Percentiles rank a stretch among this genome's conserved stretches.
Conservation (phyloP, 2,329 filamentous ascomycete species). For the Trichophyton equinum region DNA sequence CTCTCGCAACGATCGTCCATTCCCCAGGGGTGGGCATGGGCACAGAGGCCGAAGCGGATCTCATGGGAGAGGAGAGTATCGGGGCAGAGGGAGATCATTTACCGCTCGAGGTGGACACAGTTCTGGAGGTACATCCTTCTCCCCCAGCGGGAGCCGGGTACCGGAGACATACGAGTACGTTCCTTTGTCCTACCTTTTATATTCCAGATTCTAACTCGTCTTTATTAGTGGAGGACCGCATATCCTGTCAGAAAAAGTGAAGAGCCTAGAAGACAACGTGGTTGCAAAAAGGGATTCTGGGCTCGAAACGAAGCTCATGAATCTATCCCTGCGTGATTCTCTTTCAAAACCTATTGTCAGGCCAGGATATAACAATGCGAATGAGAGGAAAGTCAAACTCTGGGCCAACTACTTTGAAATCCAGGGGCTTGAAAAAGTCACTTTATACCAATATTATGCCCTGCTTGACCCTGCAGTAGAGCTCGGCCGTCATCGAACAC, state of each 20-base stretch:
- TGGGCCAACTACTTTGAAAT: conserved; percentile 31
- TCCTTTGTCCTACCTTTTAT: neutral
- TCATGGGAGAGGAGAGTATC: conserved; percentile 12
- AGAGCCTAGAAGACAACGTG: conserved; percentile 6
- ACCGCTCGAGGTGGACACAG: conserved; percentile 5
- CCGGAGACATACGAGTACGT: neutral
- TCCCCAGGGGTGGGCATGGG: neutral
- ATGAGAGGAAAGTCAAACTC: conserved; percentile 18
- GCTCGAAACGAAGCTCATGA: conserved; percentile 15
- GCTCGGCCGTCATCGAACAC: conserved; percentile 31
- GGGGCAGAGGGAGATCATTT: conserved; percentile 13
- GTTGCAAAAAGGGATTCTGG: neutral
- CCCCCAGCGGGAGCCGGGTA: too few relatives aligned
- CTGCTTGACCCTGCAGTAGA: conserved; percentile 19
- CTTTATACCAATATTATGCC: conserved; percentile 32
- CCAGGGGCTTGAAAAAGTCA: conserved; percentile 18
- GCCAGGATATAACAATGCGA: conserved; percentile 26
- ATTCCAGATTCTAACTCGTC: neutral
- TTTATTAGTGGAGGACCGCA: neutral
- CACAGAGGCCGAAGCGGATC: neutral
- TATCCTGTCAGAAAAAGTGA: neutral
- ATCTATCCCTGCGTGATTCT: neutral
- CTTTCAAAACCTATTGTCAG: conserved; percentile 15
- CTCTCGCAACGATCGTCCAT: neutral
- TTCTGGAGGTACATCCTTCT: neutral